Percentiles rank a stretch among this genome's conserved stretches.
Evolutionary conservation across 2,329 filamentous ascomycete species (phyloP).

Genomic region (Didymella pomorum): DNA sequence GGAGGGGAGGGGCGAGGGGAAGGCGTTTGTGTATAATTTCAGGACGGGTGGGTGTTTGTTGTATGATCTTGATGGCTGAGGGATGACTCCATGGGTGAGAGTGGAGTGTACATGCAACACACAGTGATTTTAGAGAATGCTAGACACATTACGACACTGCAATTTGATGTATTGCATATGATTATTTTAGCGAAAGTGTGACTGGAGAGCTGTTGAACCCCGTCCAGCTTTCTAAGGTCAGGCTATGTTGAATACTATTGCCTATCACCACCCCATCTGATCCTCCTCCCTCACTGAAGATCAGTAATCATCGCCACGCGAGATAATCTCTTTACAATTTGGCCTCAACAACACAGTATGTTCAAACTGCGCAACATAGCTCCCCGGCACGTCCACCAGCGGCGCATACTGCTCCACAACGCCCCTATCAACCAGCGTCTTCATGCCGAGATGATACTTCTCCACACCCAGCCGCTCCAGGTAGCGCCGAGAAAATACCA

Average conservation of each 20-base stretch:
- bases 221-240: too few species aligned
- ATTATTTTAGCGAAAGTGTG: too few species aligned
- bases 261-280: neutral
- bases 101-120: neutral
- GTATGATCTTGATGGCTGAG: conserved; percentile 72
- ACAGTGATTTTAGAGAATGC: neutral
- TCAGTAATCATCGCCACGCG: conserved; percentile 84
- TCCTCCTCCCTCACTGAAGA: too few species aligned
- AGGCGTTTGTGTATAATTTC: conserved; percentile 93
- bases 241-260: conserved; percentile 10
- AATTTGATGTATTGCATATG: neutral
- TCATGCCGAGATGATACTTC: conserved; percentile 89
- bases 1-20: conserved; percentile 55
- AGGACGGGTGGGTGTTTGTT: conserved; percentile 83
- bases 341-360: conserved; percentile 61
- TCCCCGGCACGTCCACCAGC: conserved; percentile 87
- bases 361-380: conserved; percentile 92
- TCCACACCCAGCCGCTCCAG: conserved; percentile 87
- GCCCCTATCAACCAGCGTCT: conserved; percentile 79
- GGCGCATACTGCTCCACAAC: conserved; percentile 91
- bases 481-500: conserved; percentile 89
- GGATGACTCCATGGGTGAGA: too few species aligned
- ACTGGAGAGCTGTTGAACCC: neutral
- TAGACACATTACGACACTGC: neutral
- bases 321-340: conserved; percentile 82